A percentile compares a stretch with the other conserved stretches of the same genome.
Evolutionary conservation across 2,329 filamentous ascomycete genomes (phyloP).

Genomic region (Chrysoporthe cubensis): DNA sequence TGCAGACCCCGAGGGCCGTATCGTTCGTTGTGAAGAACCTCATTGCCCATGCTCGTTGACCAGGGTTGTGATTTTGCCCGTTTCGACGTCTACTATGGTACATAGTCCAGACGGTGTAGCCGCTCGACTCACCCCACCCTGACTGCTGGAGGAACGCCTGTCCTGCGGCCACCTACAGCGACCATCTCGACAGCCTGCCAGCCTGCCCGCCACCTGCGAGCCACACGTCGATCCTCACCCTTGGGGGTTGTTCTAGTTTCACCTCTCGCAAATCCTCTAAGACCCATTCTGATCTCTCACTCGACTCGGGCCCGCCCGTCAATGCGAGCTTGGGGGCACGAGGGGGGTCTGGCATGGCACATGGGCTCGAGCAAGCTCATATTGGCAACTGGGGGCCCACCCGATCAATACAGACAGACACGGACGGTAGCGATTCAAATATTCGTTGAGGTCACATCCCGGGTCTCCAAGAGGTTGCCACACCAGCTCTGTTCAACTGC

Average conservation of each 20-base stretch:
- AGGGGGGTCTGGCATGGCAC: background rate
- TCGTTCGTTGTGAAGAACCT: slow-evolving; percentile 7
- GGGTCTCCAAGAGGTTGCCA: slow-evolving; percentile 8
- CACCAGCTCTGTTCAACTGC: background rate
- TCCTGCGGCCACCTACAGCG: slow-evolving; percentile 8
- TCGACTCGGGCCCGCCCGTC: background rate
- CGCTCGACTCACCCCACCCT: slow-evolving; percentile 18
- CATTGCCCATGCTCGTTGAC: background rate
- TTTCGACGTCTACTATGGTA: slow-evolving; percentile 8
- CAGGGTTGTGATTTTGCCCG: slow-evolving; percentile 18
- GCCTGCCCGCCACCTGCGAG: background rate
- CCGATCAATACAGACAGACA: background rate
- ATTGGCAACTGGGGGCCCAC: background rate
- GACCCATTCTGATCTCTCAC: background rate
- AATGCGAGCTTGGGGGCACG: background rate
- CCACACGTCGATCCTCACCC: background rate
- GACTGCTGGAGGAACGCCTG: slow-evolving; percentile 8
- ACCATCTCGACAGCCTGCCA: background rate
- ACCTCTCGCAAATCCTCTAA: background rate
- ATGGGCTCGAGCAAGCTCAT: background rate
- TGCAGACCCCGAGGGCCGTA: slow-evolving; percentile 18
- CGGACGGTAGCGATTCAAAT: slow-evolving; percentile 4
- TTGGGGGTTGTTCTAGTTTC: background rate
- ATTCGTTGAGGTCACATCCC: slow-evolving; percentile 18
- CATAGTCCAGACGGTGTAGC: background rate